Conservation (phyloP, 2,329 filamentous ascomycete genomes). For the Penicillium sp. region DNA sequence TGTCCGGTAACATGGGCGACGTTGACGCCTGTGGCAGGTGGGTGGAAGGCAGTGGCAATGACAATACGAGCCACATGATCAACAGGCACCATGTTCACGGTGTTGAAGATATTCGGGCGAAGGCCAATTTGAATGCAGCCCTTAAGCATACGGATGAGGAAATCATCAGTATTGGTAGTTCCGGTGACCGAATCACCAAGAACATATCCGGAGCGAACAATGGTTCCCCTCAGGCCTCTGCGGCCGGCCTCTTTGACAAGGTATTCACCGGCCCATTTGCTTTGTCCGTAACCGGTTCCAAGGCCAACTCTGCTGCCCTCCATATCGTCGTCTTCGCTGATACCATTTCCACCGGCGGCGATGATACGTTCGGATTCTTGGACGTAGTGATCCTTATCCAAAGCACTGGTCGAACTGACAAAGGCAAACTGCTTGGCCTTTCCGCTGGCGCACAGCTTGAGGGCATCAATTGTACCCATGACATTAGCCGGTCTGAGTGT, state of each 20-base stretch:
- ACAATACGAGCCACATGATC: constrained; percentile 74
- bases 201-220: constrained; percentile 79
- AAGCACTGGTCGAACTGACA: constrained; percentile 69
- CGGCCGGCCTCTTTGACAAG: constrained; percentile 69
- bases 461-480: constrained; percentile 64
- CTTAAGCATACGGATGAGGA: constrained; percentile 76
- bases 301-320: constrained; percentile 66
- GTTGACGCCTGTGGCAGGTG: constrained; percentile 45
- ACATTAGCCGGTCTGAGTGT: constrained; percentile 68
- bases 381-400: constrained; percentile 76
- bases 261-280: constrained; percentile 71
- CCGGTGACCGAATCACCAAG: constrained; percentile 64
- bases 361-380: constrained; percentile 58
- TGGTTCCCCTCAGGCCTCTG: constrained; percentile 64
- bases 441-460: constrained; percentile 66
- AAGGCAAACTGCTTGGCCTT: constrained; percentile 74
- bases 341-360: constrained; percentile 53
- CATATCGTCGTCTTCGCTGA: constrained; percentile 70
- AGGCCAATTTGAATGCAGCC: constrained; percentile 71
- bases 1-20: constrained; percentile 74
- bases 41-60: constrained; percentile 62
- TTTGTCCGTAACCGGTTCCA: constrained; percentile 80
- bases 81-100: constrained; percentile 82
- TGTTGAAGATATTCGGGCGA: constrained; percentile 71
- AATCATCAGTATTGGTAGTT: constrained; percentile 71